Conservation (phyloP, 805 yeast genomes). For the Candida wancherniae region DNA sequence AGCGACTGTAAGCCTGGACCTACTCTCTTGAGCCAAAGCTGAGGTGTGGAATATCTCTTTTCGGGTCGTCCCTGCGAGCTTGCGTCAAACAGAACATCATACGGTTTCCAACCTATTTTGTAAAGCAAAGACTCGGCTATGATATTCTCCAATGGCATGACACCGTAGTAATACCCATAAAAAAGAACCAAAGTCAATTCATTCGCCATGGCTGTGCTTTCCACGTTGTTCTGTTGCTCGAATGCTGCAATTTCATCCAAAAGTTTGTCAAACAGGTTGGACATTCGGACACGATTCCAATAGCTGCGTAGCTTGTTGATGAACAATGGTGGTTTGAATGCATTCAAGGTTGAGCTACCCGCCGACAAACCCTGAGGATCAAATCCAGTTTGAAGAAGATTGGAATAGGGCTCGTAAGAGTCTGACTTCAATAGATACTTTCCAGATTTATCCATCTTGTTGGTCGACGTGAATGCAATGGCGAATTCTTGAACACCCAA, state of each 20-base stretch:
- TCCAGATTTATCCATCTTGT: conserved; percentile 21
- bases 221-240: conserved; percentile 19
- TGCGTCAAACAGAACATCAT: conserved; percentile 17
- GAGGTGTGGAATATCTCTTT: conserved; percentile 1
- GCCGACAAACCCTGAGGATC: conserved; percentile 20
- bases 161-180: conserved; percentile 40
- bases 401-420: conserved; percentile 21
- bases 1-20: conserved; percentile 11
- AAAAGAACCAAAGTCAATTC: conserved; percentile 38
- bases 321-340: conserved; percentile 31
- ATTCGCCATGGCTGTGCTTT: conserved; percentile 20
- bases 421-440: conserved; percentile 20
- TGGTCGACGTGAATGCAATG: conserved; percentile 33
- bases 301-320: conserved; percentile 32
- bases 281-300: conserved; percentile 38
- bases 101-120: conserved; percentile 41
- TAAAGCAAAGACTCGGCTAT: conserved; percentile 38
- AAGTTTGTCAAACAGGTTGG: conserved; percentile 29
- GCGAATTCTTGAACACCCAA: conserved; percentile 42
- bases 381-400: conserved; percentile 32
- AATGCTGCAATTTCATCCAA: conserved; percentile 26
- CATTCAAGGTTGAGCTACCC: conserved; percentile 2
- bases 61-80: conserved; percentile 1
- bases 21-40: conserved; percentile 27
- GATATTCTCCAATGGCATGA: conserved; percentile 39